A percentile compares a stretch with the other conserved stretches of the same genome.
phyloP scores from a whole-genome alignment of 768 basidiomycete genomes.

The Termitomyces titanicus region DNA sequence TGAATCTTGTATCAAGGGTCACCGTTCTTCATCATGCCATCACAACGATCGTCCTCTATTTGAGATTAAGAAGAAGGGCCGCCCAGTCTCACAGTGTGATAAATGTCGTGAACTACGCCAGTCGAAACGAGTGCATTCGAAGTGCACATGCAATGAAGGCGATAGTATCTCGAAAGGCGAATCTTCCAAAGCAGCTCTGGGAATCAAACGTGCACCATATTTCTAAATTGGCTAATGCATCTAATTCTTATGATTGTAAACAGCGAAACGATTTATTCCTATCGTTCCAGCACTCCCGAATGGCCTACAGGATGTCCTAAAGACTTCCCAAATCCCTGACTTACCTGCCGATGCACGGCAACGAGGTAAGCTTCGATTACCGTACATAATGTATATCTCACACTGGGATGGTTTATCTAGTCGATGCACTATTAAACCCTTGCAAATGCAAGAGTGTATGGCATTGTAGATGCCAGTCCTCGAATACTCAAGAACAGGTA shows the following conservation, averaged over 20 bases:
- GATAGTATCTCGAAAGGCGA: conserved; percentile 25
- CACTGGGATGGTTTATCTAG: conserved; percentile 30
- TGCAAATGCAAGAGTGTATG: conserved; percentile 56
- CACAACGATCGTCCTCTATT: conserved; percentile 89
- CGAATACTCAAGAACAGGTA: conserved; percentile 3
- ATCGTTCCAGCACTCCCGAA: conserved; percentile 72
- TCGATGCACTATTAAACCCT: conserved; percentile 60
- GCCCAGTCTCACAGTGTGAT: conserved; percentile 87
- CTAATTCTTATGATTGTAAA: not conserved
- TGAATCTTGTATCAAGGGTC: conserved; percentile 92
- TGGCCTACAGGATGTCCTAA: conserved; percentile 58
- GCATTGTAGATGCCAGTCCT: conserved; percentile 47
- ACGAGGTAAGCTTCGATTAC: conserved; percentile 34
- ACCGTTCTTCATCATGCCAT: conserved; percentile 84
- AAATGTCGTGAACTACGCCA: conserved; percentile 81
- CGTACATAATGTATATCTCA: conserved; percentile 8
- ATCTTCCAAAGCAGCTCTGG: conserved; percentile 27
- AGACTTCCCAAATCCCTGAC: conserved; percentile 21
- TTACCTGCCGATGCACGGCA: conserved; percentile 43
- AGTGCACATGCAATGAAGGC: conserved; percentile 64
- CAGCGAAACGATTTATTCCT: conserved; percentile 68
- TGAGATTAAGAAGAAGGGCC: conserved; percentile 90
- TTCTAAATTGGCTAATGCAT: not conserved
- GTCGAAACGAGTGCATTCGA: conserved; percentile 77
- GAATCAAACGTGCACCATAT: conserved; percentile 37